phyloP scores from a whole-genome alignment of 176 grass and related monocot genomes.

The Phoenix dactylifera region DNA sequence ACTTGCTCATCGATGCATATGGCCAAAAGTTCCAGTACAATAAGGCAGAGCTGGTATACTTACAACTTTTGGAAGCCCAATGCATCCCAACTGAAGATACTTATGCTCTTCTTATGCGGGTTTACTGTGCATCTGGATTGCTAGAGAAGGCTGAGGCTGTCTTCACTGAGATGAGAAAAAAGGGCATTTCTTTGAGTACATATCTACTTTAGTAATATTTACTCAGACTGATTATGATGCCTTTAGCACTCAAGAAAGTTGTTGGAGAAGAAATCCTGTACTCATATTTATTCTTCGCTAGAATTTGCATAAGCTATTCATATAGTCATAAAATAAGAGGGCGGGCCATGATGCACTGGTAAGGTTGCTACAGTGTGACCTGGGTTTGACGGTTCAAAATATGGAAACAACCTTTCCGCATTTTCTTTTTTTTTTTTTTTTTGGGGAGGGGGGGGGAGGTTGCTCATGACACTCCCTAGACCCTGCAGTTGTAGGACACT shows the following conservation, averaged over 20 bases:
- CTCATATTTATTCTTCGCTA: no score
- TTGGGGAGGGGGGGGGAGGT: no score
- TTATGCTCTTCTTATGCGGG: conserved; percentile 61
- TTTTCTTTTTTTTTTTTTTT: no score
- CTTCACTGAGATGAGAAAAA: conserved; percentile 74
- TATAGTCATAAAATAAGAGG: no score
- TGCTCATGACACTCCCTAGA: no score
- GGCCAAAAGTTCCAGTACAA: conserved; percentile 38
- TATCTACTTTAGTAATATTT: not conserved
- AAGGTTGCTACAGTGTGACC: no score
- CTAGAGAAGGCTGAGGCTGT: conserved; percentile 68
- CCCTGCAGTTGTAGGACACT: no score
- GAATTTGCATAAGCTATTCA: no score
- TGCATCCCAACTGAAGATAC: conserved; percentile 93
- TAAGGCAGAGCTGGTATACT: conserved; percentile 63
- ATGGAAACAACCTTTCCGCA: no score
- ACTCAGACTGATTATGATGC: not conserved
- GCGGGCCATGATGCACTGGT: no score
- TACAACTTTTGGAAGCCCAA: conserved; percentile 46
- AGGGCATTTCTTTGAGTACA: conserved; percentile 54
- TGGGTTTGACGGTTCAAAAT: no score
- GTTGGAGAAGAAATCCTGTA: not conserved
- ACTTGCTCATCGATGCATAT: conserved; percentile 77
- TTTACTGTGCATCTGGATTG: conserved; percentile 51
- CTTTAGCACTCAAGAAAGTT: not conserved